A percentile compares a stretch with the other conserved stretches of the same genome.
These are phyloP conservation scores for Phalaenopsis equestris DNA, from an alignment of 106 monocot species.

Conservation along the genomic window DNA sequence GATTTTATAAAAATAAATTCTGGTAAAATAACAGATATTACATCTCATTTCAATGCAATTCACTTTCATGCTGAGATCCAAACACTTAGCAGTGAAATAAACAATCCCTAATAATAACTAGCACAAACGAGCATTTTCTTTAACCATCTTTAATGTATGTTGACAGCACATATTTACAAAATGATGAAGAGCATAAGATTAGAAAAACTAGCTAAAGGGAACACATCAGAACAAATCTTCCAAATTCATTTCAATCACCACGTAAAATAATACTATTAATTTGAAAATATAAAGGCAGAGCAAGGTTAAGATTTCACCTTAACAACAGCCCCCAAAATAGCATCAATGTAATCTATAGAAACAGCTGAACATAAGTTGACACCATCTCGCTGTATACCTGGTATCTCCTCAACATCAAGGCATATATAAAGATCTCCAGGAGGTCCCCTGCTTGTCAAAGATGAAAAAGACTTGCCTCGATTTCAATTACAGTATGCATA, in stretches of 20 bases:
- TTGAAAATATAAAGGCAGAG: neutral
- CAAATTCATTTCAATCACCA: conserved; percentile 1
- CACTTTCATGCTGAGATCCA: too few species aligned
- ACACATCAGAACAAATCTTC: neutral
- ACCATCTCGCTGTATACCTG: conserved; percentile 90
- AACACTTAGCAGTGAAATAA: too few species aligned
- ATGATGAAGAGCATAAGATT: neutral
- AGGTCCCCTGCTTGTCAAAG: conserved; percentile 53
- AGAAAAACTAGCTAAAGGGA: neutral
- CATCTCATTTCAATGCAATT: neutral
- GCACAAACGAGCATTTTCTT: too few species aligned
- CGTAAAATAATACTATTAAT: neutral
- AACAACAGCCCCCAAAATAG: conserved; percentile 70
- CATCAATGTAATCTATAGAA: conserved; percentile 82
- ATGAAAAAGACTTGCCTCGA: neutral
- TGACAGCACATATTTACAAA: neutral
- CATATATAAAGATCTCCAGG: conserved; percentile 96
- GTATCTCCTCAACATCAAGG: conserved; percentile 79
- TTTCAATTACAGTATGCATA: neutral
- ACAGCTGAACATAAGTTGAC: conserved; percentile 73
- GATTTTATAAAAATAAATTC: neutral
- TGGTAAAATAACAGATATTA: neutral
- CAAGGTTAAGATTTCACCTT: conserved; percentile 48
- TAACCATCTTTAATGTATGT: too few species aligned
- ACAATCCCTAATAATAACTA: too few species aligned